phyloP scores from a whole-genome alignment of 208 protist species.

The Angomonas ambiguus region DNA sequence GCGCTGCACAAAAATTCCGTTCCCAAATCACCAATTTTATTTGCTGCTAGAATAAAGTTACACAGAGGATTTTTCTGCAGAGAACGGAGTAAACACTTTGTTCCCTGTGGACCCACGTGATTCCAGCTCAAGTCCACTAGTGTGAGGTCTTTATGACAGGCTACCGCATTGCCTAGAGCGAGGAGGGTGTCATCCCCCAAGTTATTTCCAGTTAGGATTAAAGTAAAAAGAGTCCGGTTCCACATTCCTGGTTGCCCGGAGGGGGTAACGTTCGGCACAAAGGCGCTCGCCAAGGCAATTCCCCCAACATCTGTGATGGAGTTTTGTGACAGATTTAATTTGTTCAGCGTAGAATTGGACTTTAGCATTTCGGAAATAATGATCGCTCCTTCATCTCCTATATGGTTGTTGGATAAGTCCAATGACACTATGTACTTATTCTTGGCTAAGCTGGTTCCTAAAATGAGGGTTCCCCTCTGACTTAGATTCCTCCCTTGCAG shows the following conservation, averaged over 20 bases:
- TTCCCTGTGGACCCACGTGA: conserved; percentile 65
- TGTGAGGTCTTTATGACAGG: conserved; percentile 74
- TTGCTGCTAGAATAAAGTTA: conserved; percentile 66
- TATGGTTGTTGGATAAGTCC: conserved; percentile 64
- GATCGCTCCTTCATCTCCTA: conserved; percentile 75
- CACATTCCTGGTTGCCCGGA: conserved; percentile 80
- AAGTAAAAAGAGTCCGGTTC: conserved; percentile 71
- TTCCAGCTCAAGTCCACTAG: conserved; percentile 84
- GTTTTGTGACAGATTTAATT: conserved; percentile 75
- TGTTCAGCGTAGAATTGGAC: conserved; percentile 54
- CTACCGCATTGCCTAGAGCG: conserved; percentile 79
- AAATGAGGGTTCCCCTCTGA: conserved; percentile 58
- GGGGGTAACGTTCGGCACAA: conserved; percentile 75
- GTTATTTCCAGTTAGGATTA: conserved; percentile 66
- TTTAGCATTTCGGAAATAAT: conserved; percentile 59
- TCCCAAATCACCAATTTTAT: conserved; percentile 73
- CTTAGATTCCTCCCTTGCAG: conserved; percentile 51
- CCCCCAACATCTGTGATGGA: conserved; percentile 76
- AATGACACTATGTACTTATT: conserved; percentile 49
- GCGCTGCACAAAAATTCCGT: conserved; percentile 60
- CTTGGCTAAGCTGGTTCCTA: conserved; percentile 63
- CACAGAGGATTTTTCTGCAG: conserved; percentile 77
- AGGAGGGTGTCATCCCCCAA: conserved; percentile 78
- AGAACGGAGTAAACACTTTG: conserved; percentile 66
- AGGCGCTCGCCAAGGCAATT: conserved; percentile 79